A percentile compares a stretch with the other conserved stretches of the same genome.
These are phyloP conservation scores for Poteriospumella lacustris DNA, from an alignment of 108 stramenopile genomes.

Conservation along the genomic window DNA sequence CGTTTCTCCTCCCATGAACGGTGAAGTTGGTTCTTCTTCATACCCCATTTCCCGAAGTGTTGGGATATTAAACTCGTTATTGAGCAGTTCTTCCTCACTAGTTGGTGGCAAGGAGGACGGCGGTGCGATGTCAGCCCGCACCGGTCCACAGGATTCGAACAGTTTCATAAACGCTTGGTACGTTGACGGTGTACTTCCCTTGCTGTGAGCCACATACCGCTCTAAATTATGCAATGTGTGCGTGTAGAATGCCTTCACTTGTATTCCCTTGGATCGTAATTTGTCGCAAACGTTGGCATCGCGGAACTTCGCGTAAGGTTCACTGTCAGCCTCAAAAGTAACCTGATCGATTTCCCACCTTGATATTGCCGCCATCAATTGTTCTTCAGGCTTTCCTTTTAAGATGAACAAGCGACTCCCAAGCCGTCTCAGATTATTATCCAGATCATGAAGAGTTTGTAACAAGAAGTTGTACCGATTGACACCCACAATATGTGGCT, in stretches of 20 bases:
- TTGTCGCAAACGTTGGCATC: constrained; percentile 32
- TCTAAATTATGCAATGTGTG: constrained; percentile 52
- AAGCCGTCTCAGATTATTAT: constrained; percentile 53
- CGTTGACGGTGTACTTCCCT: constrained; percentile 43
- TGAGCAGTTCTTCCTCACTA: constrained; percentile 27
- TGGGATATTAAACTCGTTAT: constrained; percentile 5
- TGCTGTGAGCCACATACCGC: constrained; percentile 34
- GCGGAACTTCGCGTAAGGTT: constrained; percentile 47
- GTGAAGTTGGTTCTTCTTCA: constrained; percentile 50
- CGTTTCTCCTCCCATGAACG: constrained; percentile 51
- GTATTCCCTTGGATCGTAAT: constrained; percentile 45
- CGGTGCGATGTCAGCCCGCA: constrained; percentile 43
- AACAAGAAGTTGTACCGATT: constrained; percentile 72
- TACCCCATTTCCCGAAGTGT: constrained; percentile 38
- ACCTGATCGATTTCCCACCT: constrained; percentile 58
- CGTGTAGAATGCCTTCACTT: constrained; percentile 46
- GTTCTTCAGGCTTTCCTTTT: constrained; percentile 66
- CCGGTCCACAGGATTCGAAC: constrained; percentile 25
- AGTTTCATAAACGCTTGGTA: constrained; percentile 60
- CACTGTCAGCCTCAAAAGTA: constrained; percentile 58
- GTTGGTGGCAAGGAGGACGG: constrained; percentile 59
- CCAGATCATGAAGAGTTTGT: constrained; percentile 70
- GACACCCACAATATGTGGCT: constrained; percentile 46
- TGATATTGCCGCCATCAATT: constrained; percentile 61
- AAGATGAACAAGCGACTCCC: constrained; percentile 65